A percentile compares a stretch with the other conserved stretches of the same genome.
These are phyloP conservation scores for Arthrobotrys sphaeroides DNA, from an alignment of 2,329 filamentous ascomycete genomes.

Conservation along the genomic window DNA sequence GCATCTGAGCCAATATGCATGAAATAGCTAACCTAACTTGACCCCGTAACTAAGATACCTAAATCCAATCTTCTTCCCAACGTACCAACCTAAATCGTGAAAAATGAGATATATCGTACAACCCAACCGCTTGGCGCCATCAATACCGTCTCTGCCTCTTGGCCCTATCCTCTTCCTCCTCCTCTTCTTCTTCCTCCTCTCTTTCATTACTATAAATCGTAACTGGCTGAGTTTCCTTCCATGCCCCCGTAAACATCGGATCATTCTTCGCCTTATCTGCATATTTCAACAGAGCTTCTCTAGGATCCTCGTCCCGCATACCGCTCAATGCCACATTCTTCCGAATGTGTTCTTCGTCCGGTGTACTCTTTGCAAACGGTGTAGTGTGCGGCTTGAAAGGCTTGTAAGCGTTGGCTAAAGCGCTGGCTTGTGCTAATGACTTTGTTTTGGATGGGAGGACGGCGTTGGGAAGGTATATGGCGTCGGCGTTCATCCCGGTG, in stretches of 20 bases:
- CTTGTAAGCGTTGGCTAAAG: slow-evolving; percentile 37
- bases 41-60: no score
- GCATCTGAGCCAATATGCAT: no score
- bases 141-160: slow-evolving; percentile 57
- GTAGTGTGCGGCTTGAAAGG: slow-evolving; percentile 87
- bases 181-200: slow-evolving; percentile 78
- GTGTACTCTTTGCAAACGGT: slow-evolving; percentile 88
- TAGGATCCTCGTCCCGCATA: slow-evolving; percentile 95
- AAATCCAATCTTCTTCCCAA: no score
- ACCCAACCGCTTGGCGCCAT: neutral
- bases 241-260: slow-evolving; percentile 92
- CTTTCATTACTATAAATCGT: slow-evolving; percentile 90
- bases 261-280: slow-evolving; percentile 92
- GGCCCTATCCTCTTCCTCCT: slow-evolving; percentile 73
- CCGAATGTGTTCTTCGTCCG: slow-evolving; percentile 87
- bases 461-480: slow-evolving; percentile 76
- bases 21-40: no score
- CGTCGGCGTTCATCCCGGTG: slow-evolving; percentile 82
- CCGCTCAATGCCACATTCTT: slow-evolving; percentile 87
- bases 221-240: slow-evolving; percentile 89
- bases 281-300: slow-evolving; percentile 93
- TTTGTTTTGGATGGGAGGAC: slow-evolving; percentile 41
- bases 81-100: no score
- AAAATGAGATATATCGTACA: slow-evolving; percentile 22
- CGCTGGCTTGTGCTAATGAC: slow-evolving; percentile 29